Base-by-base conservation (phyloP, 208 protist genomes). In the Leishmania gerbilli region DNA sequence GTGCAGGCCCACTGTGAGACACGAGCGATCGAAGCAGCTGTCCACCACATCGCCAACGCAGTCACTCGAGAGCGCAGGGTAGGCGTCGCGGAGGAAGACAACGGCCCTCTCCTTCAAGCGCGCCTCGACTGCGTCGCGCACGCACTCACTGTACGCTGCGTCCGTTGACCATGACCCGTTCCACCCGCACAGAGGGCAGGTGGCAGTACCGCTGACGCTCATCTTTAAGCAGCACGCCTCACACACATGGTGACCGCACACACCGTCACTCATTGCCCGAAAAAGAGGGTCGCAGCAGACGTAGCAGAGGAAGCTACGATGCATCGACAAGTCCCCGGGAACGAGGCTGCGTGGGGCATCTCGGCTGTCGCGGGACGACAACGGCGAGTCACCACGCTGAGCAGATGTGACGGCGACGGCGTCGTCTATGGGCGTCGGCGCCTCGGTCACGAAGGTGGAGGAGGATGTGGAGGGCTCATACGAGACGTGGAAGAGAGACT, bases 171-270 rank as follows among this genome's bases (percentile, higher is more conserved):
- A 68, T 40, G 17, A 42, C 34, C 31, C 62, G 9, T 40, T 68
- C 62, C 62, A 40, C 31, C 62, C 62, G 31, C 62, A 68, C 31
- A 68, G 27, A 37, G 31, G 62, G 31, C 62, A 68, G 62, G 62
- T 68, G 62, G 62, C 31, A 34, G 62, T 42, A 68, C 62, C 62
- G 15, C 31, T 42, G 62, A 68, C 15, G 62, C 62, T 68, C 62
- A 68, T 68, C 31, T 68, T 68, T 68, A 68, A 40, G 62, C 31
- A 68, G 34, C 31, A 68, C 62, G 62, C 34, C 62, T 68, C 62
- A 37, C 62, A 42, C 27, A 68, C 13, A 40, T 68, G 62, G 34
- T 68, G 62, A 21, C 34, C 62, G 62, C 62, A 68, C 62, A 68
- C 62, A 40, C 34, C 31, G 31, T 24, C 5, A 21, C 31, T 40